These are phyloP conservation scores for Striga asiatica DNA, from an alignment of 257 asterid genomes.

Conservation along the genomic window DNA sequence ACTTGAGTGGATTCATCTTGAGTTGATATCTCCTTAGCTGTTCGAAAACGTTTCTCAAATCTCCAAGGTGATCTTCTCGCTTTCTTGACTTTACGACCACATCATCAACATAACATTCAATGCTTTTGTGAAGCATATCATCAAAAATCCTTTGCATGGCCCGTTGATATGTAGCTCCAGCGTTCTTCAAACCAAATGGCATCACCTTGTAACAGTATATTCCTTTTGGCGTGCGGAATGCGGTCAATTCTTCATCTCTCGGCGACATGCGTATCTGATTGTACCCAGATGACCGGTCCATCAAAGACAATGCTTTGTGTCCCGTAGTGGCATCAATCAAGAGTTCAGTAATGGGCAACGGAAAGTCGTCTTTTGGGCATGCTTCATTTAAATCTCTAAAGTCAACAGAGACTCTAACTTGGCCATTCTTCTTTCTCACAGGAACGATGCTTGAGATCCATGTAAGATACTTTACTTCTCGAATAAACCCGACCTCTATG, in stretches of 20 bases:
- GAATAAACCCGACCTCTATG: neutral
- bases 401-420: neutral
- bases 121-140: constrained; percentile 1
- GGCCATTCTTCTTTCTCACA: neutral
- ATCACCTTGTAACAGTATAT: neutral
- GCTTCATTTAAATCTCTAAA: neutral
- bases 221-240: neutral
- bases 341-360: neutral
- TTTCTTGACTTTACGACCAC: neutral
- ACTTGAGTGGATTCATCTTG: no score
- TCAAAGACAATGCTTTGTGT: neutral
- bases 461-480: neutral
- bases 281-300: neutral
- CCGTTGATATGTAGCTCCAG: neutral
- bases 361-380: neutral
- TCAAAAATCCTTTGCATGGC: constrained; percentile 9
- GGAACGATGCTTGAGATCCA: neutral
- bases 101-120: neutral
- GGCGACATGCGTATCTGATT: neutral
- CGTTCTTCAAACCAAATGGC: neutral
- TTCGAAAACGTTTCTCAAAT: neutral
- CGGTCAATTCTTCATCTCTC: neutral
- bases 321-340: neutral
- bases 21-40: no score
- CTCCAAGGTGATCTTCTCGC: neutral